phyloP scores from a whole-genome alignment of 2,329 filamentous ascomycete genomes.

The Penicillium crustosum region DNA sequence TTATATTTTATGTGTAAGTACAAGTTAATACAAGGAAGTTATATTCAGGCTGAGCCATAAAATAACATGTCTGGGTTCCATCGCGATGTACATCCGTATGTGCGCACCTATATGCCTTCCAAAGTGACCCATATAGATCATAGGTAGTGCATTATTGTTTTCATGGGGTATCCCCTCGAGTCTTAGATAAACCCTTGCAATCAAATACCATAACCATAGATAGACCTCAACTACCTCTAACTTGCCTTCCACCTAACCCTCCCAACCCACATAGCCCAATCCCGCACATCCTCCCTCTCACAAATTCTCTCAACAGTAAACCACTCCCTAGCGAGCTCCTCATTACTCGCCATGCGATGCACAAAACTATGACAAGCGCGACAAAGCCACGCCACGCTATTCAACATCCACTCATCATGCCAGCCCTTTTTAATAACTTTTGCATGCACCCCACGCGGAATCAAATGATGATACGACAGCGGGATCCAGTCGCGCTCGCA shows the following conservation, averaged over 20 bases:
- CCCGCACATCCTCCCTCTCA: slow-evolving; percentile 68
- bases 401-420: slow-evolving; percentile 72
- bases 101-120: neutral
- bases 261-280: slow-evolving; percentile 71
- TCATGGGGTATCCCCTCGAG: neutral
- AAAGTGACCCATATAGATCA: too few relatives aligned
- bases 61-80: neutral
- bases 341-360: slow-evolving; percentile 71
- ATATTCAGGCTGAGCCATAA: neutral
- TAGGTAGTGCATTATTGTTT: too few relatives aligned
- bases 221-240: slow-evolving; percentile 41
- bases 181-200: neutral
- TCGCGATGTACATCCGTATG: neutral
- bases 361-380: slow-evolving; percentile 81
- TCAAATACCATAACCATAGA: neutral
- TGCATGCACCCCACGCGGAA: slow-evolving; percentile 73
- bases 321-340: slow-evolving; percentile 71
- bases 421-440: slow-evolving; percentile 76
- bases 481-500: slow-evolving; percentile 73
- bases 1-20: neutral
- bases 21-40: neutral
- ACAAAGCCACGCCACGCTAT: slow-evolving; percentile 84
- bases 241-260: slow-evolving; percentile 70
- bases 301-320: slow-evolving; percentile 72
- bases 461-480: slow-evolving; percentile 80